A percentile compares a stretch with the other conserved stretches of the same genome.
phyloP scores from a whole-genome alignment of 2,329 filamentous ascomycete genomes.

The Eurotiales sp. region DNA sequence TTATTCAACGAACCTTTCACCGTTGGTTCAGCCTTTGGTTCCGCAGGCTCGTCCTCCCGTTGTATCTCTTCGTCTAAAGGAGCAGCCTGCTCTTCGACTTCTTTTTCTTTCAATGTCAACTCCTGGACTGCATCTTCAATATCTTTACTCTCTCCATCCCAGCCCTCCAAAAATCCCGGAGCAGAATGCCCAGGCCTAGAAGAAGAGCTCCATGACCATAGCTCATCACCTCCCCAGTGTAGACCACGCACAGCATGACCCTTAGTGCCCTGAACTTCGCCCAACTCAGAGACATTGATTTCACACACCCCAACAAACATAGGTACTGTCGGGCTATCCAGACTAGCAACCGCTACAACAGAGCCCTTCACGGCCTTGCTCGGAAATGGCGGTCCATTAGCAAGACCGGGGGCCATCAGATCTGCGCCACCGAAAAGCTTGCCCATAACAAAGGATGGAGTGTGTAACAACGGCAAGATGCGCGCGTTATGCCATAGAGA shows the following conservation, averaged over 20 bases:
- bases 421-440: conserved; percentile 64
- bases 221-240: conserved; percentile 66
- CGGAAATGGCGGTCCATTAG: conserved; percentile 62
- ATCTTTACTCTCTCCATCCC: conserved; percentile 34
- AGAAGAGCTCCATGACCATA: conserved; percentile 61
- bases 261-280: conserved; percentile 56
- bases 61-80: conserved; percentile 37
- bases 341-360: conserved; percentile 60
- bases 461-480: conserved; percentile 62
- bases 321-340: conserved; percentile 58
- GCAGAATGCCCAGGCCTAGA: conserved; percentile 51
- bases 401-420: conserved; percentile 65
- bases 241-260: conserved; percentile 63
- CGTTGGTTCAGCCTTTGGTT: conserved; percentile 51
- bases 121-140: conserved; percentile 34
- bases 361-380: conserved; percentile 55
- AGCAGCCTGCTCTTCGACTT: conserved; percentile 19
- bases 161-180: conserved; percentile 54
- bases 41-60: conserved; percentile 36
- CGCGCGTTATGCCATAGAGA: conserved; percentile 63
- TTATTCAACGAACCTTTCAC: conserved; percentile 48
- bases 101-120: conserved; percentile 41
- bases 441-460: conserved; percentile 54
- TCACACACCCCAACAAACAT: conserved; percentile 62
- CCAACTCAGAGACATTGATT: conserved; percentile 56